These are phyloP conservation scores for Moricandia moricandioides DNA, from an alignment of 345 rosid genomes.

Conservation along the genomic window DNA sequence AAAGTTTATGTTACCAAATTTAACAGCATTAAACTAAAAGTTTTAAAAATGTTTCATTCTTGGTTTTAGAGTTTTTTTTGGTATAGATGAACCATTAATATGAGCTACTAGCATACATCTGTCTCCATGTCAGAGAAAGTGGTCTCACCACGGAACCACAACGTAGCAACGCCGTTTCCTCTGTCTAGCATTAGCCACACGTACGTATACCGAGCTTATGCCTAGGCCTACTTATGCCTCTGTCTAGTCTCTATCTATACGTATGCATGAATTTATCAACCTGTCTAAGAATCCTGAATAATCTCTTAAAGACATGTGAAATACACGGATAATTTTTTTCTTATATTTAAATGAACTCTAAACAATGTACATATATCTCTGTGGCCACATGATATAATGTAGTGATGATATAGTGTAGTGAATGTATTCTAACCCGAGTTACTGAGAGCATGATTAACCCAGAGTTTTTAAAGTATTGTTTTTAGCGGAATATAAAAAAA, in stretches of 20 bases:
- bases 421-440: too few species aligned
- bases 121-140: conserved; percentile 37
- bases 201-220: neutral
- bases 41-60: neutral
- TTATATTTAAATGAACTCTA: too few species aligned
- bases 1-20: neutral
- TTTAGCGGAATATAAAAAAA: too few species aligned
- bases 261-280: neutral
- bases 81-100: conserved; percentile 13
- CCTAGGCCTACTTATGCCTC: conserved; percentile 10
- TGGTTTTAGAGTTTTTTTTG: neutral
- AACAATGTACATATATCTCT: too few species aligned
- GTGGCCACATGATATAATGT: too few species aligned
- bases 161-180: conserved; percentile 24
- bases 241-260: neutral
- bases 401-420: too few species aligned
- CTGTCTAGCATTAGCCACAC: conserved; percentile 31
- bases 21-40: neutral
- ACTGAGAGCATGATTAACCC: too few species aligned
- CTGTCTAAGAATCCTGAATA: too few species aligned
- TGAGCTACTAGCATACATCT: conserved; percentile 25
- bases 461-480: too few species aligned
- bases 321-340: too few species aligned
- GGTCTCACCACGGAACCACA: conserved; percentile 31
- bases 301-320: too few species aligned